A percentile compares a stretch with the other conserved stretches of the same genome.
Evolutionary conservation across 106 monocot species (phyloP).

Genomic region (Dendrobium huoshanense): DNA sequence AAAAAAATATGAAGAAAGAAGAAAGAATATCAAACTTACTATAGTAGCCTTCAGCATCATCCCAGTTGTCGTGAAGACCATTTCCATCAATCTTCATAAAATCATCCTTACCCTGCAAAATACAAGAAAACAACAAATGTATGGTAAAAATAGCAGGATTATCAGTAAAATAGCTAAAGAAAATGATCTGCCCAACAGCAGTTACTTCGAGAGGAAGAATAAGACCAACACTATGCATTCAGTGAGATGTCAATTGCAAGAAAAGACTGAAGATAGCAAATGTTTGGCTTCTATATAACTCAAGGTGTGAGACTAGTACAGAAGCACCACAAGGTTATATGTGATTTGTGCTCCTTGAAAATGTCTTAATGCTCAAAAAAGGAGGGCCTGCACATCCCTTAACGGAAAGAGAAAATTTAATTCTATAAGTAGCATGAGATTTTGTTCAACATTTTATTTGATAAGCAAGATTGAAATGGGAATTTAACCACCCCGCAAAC

Average conservation of each 20-base stretch:
- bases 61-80: conserved; percentile 95
- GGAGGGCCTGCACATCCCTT: neutral
- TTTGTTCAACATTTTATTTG: neutral
- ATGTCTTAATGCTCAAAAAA: neutral
- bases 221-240: neutral
- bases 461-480: too few species aligned
- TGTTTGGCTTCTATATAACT: neutral
- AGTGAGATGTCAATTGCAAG: neutral
- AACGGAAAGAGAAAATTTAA: neutral
- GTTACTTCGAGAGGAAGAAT: neutral
- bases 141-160: neutral
- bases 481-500: too few species aligned
- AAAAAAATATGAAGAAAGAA: neutral
- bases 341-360: neutral
- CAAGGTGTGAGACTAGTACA: neutral
- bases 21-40: conserved; percentile 42
- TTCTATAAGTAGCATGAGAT: neutral
- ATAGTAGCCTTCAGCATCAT: conserved; percentile 99
- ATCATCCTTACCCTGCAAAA: conserved; percentile 73
- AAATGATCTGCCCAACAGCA: neutral
- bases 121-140: neutral
- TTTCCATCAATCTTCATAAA: conserved; percentile 52
- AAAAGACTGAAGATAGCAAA: neutral
- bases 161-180: neutral
- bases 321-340: neutral